Percentiles rank a stretch among this genome's conserved stretches.
These are phyloP conservation scores for Suhomyces sp. DNA, from an alignment of 805 yeast species.

Conservation along the genomic window DNA sequence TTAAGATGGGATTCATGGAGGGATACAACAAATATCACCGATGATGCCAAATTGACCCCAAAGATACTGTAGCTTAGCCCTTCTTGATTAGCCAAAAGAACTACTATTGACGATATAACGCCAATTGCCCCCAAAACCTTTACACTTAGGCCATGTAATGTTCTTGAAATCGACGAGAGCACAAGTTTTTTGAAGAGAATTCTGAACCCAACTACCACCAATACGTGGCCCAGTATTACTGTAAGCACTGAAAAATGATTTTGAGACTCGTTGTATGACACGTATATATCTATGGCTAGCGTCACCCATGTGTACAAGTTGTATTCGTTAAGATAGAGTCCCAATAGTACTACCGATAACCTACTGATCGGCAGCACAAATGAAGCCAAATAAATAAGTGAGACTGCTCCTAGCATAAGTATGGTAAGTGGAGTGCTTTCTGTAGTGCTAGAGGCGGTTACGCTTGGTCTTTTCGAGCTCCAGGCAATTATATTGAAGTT, in stretches of 20 bases:
- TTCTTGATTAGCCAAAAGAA: neutral
- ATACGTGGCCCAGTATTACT: slow-evolving; percentile 17
- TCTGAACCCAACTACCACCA: slow-evolving; percentile 15
- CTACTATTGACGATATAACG: slow-evolving; percentile 3
- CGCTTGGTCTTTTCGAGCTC: neutral
- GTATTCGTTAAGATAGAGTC: slow-evolving; percentile 27
- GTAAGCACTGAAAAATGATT: slow-evolving; percentile 7
- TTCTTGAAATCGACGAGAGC: slow-evolving; percentile 9
- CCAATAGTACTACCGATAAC: slow-evolving; percentile 24
- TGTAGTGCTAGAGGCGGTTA: neutral
- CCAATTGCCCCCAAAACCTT: slow-evolving; percentile 2
- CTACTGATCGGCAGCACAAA: slow-evolving; percentile 23
- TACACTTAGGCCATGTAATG: slow-evolving; percentile 2
- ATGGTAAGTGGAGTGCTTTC: slow-evolving; percentile 8
- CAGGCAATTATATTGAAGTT: slow-evolving; percentile 12
- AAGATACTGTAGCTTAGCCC: slow-evolving; percentile 17
- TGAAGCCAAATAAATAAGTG: slow-evolving; percentile 21
- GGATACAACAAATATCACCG: slow-evolving; percentile 23
- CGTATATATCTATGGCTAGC: slow-evolving; percentile 24
- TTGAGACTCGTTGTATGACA: slow-evolving; percentile 7
- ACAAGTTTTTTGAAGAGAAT: slow-evolving; percentile 9
- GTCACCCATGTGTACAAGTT: slow-evolving; percentile 31
- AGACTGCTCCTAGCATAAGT: slow-evolving; percentile 15
- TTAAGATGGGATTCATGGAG: slow-evolving; percentile 21
- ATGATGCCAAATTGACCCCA: slow-evolving; percentile 24